Conservation (phyloP, 106 monocot genomes). For the Acorus calamus region DNA sequence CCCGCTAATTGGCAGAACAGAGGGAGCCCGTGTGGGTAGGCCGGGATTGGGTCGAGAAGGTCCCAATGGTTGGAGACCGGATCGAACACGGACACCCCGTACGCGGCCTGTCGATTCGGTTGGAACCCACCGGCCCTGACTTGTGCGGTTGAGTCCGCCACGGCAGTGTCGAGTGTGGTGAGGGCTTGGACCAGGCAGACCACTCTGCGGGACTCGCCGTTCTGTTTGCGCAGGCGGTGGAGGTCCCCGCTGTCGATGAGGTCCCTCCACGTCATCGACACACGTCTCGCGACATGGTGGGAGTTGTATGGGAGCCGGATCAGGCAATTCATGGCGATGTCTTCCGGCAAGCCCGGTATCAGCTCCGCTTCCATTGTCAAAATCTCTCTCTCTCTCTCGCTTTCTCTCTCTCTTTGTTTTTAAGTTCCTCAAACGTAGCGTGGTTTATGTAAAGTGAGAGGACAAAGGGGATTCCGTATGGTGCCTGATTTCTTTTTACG, state of each 20-base stretch:
- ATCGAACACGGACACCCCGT: constrained; percentile 25
- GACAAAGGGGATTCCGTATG: no score
- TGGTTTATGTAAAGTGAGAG: no score
- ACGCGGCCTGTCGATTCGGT: constrained; percentile 2
- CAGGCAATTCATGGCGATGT: background rate
- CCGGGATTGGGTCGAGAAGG: constrained; percentile 26
- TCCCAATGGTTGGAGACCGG: constrained; percentile 25
- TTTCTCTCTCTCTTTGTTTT: no score
- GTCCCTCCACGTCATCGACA: background rate
- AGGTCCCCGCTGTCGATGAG: background rate
- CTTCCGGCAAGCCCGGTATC: constrained; percentile 1
- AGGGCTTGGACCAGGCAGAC: background rate
- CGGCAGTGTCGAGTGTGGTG: background rate
- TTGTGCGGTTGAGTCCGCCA: background rate
- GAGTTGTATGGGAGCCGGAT: background rate
- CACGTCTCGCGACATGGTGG: background rate
- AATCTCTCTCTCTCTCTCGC: no score
- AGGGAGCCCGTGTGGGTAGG: constrained; percentile 23
- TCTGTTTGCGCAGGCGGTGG: background rate
- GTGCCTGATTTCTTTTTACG: no score
- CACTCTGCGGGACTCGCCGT: no score
- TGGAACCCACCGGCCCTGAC: background rate
- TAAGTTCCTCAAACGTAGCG: no score
- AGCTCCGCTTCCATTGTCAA: background rate
- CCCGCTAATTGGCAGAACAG: constrained; percentile 40